phyloP scores from a whole-genome alignment of 257 asterid genomes.

The Solanum ossicruentum region DNA sequence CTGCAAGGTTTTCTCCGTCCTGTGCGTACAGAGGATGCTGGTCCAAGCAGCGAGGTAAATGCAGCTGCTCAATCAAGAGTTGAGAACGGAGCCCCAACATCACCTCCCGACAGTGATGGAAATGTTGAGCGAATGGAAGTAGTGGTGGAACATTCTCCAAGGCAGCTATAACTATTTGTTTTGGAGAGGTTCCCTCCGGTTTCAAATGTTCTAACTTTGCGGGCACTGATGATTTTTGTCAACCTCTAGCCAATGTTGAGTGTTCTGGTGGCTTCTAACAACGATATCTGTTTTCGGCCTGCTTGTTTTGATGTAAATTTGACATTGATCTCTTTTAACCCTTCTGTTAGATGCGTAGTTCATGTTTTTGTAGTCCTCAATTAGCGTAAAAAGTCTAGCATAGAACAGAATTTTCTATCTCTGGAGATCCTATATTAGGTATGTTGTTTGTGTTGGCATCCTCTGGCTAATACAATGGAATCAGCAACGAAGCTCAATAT shows the following conservation, averaged over 20 bases:
- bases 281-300: neutral
- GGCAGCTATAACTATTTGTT: neutral
- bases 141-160: conserved; percentile 29
- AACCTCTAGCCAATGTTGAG: neutral
- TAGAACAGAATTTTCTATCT: neutral
- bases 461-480: neutral
- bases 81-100: conserved; percentile 9
- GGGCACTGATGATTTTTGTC: neutral
- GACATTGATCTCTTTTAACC: neutral
- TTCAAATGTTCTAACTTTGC: neutral
- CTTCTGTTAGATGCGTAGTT: neutral
- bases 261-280: neutral
- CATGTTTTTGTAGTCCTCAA: neutral
- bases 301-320: neutral
- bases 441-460: neutral
- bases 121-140: conserved; percentile 27
- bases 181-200: neutral
- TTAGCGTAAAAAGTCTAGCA: neutral
- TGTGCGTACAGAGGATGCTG: conserved; percentile 33
- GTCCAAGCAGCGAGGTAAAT: conserved; percentile 7
- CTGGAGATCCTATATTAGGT: neutral
- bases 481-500: neutral
- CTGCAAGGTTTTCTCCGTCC: conserved; percentile 70
- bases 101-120: conserved; percentile 3
- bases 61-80: conserved; percentile 16